Conservation (phyloP, 169 alveolate genomes). For the Plasmodium berghei region DNA sequence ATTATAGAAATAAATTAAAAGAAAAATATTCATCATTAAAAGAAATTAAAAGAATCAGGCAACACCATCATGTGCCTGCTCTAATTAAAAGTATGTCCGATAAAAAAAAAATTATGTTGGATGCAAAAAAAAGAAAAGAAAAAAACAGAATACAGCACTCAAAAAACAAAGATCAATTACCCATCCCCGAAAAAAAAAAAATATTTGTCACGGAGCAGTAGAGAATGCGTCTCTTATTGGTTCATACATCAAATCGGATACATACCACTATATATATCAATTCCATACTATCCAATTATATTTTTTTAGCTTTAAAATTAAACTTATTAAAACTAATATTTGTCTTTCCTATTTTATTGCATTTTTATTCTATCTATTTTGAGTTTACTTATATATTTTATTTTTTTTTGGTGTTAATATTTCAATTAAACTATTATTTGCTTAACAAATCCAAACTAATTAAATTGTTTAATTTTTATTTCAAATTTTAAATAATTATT, state of each 20-base stretch:
- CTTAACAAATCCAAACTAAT: too few species aligned
- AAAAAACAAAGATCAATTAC: conserved; percentile 32
- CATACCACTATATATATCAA: too few species aligned
- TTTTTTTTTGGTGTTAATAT: too few species aligned
- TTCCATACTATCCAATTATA: too few species aligned
- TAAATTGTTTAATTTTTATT: too few species aligned
- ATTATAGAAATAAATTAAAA: conserved; percentile 87
- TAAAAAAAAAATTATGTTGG: conserved; percentile 79
- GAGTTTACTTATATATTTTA: too few species aligned
- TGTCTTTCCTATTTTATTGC: too few species aligned
- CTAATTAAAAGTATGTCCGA: conserved; percentile 85
- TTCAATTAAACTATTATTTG: too few species aligned
- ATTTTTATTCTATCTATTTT: too few species aligned
- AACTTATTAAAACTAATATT: too few species aligned
- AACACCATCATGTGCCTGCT: conserved; percentile 91
- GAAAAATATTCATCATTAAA: conserved; percentile 88
- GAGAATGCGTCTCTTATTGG: not conserved
- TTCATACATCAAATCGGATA: not conserved
- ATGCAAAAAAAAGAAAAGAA: conserved; percentile 84
- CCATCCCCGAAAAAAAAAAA: conserved; percentile 56
- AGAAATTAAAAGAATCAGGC: conserved; percentile 90
- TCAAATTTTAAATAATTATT: too few species aligned
- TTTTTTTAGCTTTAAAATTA: too few species aligned
- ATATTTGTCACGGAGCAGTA: conserved; percentile 73
- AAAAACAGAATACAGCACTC: conserved; percentile 73